phyloP scores from a whole-genome alignment of 2,329 filamentous ascomycete species.

The Leptographium procerum region DNA sequence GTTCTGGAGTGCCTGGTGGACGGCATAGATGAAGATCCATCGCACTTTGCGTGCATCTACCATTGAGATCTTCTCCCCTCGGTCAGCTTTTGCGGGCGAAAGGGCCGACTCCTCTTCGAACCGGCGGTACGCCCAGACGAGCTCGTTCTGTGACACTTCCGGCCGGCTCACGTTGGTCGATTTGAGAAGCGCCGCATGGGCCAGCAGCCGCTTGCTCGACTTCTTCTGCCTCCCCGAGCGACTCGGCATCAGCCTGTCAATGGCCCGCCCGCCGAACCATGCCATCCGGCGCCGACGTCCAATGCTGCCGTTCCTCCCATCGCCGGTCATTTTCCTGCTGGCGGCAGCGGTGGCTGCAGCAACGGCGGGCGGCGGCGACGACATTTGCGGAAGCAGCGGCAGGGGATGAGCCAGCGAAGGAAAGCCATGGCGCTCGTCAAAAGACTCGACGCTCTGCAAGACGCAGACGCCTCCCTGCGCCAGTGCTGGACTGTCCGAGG shows the following conservation, averaged over 20 bases:
- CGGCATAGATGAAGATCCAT: conserved; percentile 66
- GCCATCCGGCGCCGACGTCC: conserved; percentile 19
- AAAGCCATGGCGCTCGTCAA: conserved; percentile 52
- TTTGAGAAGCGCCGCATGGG: conserved; percentile 39
- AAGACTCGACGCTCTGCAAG: conserved; percentile 54
- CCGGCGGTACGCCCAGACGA: conserved; percentile 56
- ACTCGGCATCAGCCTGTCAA: conserved; percentile 5
- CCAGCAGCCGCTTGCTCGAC: conserved; percentile 35
- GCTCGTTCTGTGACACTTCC: conserved; percentile 31
- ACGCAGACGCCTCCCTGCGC: conserved; percentile 59
- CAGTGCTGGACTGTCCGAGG: conserved; percentile 37
- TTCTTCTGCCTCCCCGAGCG: conserved; percentile 29
- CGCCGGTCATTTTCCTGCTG: background rate
- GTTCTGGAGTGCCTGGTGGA: conserved; percentile 59
- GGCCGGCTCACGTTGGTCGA: conserved; percentile 32
- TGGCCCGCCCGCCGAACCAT: conserved; percentile 26
- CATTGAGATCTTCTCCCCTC: conserved; percentile 43
- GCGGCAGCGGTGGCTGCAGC: too few species aligned
- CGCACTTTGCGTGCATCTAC: conserved; percentile 64
- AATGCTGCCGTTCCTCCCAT: conserved; percentile 16
- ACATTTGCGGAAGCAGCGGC: conserved; percentile 50
- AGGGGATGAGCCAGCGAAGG: conserved; percentile 51
- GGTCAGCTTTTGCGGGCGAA: conserved; percentile 40
- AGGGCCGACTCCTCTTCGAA: conserved; percentile 54
- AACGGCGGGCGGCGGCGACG: too few species aligned